Conservation (phyloP, 768 basidiomycete genomes). For the Xanthoconium stramineum region DNA sequence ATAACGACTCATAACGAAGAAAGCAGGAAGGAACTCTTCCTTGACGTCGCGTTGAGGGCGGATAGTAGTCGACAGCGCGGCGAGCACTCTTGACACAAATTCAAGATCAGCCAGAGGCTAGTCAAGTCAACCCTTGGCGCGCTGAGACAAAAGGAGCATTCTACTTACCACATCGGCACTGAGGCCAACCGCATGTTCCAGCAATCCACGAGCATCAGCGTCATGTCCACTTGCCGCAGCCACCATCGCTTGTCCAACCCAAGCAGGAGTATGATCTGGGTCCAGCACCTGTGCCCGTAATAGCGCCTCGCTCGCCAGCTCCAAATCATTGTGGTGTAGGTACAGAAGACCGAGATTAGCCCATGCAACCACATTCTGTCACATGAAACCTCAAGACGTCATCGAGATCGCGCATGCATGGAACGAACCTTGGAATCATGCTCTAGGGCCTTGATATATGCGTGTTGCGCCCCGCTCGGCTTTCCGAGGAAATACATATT, state of each 20-base stretch:
- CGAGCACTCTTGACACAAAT: slow-evolving; percentile 62
- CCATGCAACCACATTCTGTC: slow-evolving; percentile 75
- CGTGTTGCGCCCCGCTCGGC: slow-evolving; percentile 81
- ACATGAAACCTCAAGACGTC: background rate
- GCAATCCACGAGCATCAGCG: slow-evolving; percentile 60
- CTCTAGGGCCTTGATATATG: slow-evolving; percentile 86
- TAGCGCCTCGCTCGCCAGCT: slow-evolving; percentile 84
- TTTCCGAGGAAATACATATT: slow-evolving; percentile 64
- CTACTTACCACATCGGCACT: slow-evolving; percentile 51
- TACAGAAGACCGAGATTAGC: slow-evolving; percentile 86
- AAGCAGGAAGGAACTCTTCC: slow-evolving; percentile 66
- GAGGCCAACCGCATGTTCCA: slow-evolving; percentile 70
- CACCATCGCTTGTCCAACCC: slow-evolving; percentile 86
- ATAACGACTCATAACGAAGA: slow-evolving; percentile 80
- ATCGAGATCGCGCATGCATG: background rate
- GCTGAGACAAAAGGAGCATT: background rate
- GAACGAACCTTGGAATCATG: slow-evolving; percentile 71
- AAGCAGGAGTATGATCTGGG: slow-evolving; percentile 83
- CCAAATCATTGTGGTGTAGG: slow-evolving; percentile 70
- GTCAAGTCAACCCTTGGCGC: slow-evolving; percentile 10
- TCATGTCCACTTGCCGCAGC: slow-evolving; percentile 58
- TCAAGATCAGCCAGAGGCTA: slow-evolving; percentile 83
- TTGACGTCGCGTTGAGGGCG: slow-evolving; percentile 20
- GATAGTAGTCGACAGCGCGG: slow-evolving; percentile 27
- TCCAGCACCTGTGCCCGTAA: slow-evolving; percentile 87